Conservation (phyloP, 768 basidiomycete genomes). For the Amanita rubescens region DNA sequence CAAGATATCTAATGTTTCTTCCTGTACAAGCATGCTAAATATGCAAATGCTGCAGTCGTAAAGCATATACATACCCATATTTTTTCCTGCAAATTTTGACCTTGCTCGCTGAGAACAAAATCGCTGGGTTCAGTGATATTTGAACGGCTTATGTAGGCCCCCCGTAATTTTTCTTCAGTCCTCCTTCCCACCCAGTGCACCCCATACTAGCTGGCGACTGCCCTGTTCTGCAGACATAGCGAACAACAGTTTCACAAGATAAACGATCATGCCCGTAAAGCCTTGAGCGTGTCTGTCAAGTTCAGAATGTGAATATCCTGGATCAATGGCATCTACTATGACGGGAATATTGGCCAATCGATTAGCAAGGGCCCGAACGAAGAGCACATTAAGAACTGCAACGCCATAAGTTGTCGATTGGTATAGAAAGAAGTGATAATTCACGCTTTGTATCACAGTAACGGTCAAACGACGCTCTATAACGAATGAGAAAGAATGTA, state of each 20-base stretch:
- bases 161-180: conserved; percentile 21
- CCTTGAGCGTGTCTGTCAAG: conserved; percentile 21
- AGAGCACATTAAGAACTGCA: conserved; percentile 33
- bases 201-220: conserved; percentile 27
- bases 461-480: conserved; percentile 12
- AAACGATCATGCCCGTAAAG: conserved; percentile 10
- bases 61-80: conserved; percentile 25
- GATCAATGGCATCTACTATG: conserved; percentile 30
- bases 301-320: conserved; percentile 34
- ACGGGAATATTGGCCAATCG: conserved; percentile 21
- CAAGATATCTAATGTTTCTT: conserved; percentile 1
- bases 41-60: neutral
- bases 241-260: conserved; percentile 22
- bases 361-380: conserved; percentile 28
- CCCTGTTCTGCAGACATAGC: conserved; percentile 31
- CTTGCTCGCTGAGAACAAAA: conserved; percentile 25
- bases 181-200: conserved; percentile 21
- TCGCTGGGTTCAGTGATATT: conserved; percentile 25
- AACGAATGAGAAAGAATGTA: neutral
- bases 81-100: conserved; percentile 19
- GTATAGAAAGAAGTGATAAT: neutral
- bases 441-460: conserved; percentile 32
- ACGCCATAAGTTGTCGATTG: neutral
- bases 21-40: neutral
- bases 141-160: conserved; percentile 20